Evolutionary conservation across 139 green algal genomes (phyloP).

Genomic region (Tetradesmus obliquus): DNA sequence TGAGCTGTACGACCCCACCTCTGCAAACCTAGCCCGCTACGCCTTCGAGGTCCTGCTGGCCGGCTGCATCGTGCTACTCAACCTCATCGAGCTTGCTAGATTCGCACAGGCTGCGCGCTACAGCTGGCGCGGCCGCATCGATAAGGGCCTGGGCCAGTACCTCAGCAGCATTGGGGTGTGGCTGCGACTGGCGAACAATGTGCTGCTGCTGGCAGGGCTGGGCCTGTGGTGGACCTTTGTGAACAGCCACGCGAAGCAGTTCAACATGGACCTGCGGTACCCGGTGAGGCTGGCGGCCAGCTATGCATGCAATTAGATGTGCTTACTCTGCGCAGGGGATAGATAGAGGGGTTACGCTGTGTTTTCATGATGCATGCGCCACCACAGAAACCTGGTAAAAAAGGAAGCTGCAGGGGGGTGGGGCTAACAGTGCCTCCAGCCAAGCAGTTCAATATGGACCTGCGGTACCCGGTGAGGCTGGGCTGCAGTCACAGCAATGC

Average conservation of each 20-base stretch:
- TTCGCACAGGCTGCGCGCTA: background rate
- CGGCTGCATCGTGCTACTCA: constrained; percentile 61
- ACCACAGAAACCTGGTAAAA: no score
- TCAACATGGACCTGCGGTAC: constrained; percentile 71
- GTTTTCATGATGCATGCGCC: no score
- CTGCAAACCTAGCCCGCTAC: constrained; percentile 68
- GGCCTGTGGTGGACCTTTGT: constrained; percentile 81
- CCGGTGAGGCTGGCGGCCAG: background rate
- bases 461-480: constrained; percentile 56
- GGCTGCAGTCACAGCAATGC: no score
- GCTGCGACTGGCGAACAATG: constrained; percentile 77
- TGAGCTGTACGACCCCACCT: constrained; percentile 73
- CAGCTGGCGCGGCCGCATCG: background rate
- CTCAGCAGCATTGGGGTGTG: constrained; percentile 76
- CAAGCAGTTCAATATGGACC: constrained; percentile 66
- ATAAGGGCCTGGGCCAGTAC: constrained; percentile 49
- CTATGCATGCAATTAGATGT: background rate
- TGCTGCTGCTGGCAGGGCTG: constrained; percentile 69
- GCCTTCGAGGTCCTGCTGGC: constrained; percentile 77
- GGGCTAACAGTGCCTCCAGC: constrained; percentile 16
- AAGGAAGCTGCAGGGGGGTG: no score
- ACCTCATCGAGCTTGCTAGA: constrained; percentile 45
- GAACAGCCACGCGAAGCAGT: constrained; percentile 59
- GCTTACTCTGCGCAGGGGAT: no score
- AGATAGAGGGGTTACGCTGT: no score